phyloP scores from a whole-genome alignment of 2,329 filamentous ascomycete genomes.

The Nannizzia gypsea region DNA sequence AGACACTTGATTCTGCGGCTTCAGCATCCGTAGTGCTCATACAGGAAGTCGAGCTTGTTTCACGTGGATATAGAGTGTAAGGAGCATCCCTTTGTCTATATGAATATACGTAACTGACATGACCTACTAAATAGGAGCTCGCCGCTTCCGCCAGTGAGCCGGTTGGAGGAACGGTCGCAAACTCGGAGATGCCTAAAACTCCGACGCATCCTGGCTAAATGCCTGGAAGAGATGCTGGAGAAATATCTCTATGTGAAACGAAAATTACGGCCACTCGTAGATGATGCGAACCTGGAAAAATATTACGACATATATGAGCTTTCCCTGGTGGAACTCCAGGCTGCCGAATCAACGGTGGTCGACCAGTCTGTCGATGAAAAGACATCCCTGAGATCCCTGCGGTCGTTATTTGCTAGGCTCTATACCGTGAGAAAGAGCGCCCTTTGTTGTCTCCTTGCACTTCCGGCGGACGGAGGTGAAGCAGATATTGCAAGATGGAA shows the following conservation, averaged over 20 bases:
- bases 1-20: conserved; percentile 67
- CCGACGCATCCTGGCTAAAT: conserved; percentile 60
- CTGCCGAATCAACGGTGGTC: conserved; percentile 54
- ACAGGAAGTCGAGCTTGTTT: conserved; percentile 91
- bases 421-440: conserved; percentile 73
- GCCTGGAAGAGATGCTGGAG: conserved; percentile 58
- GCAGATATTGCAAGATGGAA: conserved; percentile 70
- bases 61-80: conserved; percentile 74
- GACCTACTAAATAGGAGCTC: conserved; percentile 51
- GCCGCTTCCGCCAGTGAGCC: conserved; percentile 81
- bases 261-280: conserved; percentile 59
- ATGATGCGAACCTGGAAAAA: conserved; percentile 73
- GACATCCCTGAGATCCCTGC: conserved; percentile 67
- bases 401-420: conserved; percentile 68
- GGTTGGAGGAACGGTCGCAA: conserved; percentile 74
- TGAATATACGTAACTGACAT: conserved; percentile 4
- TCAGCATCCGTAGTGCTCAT: conserved; percentile 69
- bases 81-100: conserved; percentile 21
- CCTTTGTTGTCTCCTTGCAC: conserved; percentile 74
- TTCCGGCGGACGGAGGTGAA: conserved; percentile 69
- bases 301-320: conserved; percentile 86
- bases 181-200: conserved; percentile 67
- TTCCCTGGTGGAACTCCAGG: conserved; percentile 58
- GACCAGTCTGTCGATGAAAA: conserved; percentile 60
- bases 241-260: conserved; percentile 60